Evolutionary conservation across 148 eudicot genomes (phyloP).

Genomic region (Rhododendron simsii): DNA sequence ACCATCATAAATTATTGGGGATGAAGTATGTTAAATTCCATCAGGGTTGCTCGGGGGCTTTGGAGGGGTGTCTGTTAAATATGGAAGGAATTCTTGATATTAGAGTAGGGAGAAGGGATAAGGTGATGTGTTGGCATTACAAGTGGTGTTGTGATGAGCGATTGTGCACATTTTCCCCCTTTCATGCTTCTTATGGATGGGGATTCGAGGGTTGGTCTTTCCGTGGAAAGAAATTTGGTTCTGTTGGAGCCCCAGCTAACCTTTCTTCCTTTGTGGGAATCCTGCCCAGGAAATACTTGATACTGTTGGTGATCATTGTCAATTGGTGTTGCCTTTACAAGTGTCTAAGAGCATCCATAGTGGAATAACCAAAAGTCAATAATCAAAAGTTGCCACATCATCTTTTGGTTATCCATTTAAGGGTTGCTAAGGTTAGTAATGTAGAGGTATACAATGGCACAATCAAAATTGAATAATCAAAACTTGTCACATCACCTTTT

Average conservation of each 20-base stretch:
- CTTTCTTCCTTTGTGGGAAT: not conserved
- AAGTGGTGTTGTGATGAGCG: not conserved
- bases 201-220: not conserved
- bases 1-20: not conserved
- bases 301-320: not conserved
- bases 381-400: no score
- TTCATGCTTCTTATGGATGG: not conserved
- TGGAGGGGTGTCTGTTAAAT: not conserved
- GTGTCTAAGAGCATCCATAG: not conserved
- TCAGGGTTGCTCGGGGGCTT: not conserved
- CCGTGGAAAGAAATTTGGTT: not conserved
- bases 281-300: not conserved
- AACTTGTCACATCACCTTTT: no score
- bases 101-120: not conserved
- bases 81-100: not conserved
- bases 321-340: not conserved
- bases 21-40: not conserved
- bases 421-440: no score
- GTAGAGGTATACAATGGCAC: no score
- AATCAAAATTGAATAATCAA: no score
- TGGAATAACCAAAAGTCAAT: no score
- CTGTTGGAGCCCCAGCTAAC: not conserved
- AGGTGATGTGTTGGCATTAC: not conserved
- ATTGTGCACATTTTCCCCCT: not conserved
- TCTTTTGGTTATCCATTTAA: no score